Conservation (phyloP, 257 asterid species). For the Petunia axillaris region DNA sequence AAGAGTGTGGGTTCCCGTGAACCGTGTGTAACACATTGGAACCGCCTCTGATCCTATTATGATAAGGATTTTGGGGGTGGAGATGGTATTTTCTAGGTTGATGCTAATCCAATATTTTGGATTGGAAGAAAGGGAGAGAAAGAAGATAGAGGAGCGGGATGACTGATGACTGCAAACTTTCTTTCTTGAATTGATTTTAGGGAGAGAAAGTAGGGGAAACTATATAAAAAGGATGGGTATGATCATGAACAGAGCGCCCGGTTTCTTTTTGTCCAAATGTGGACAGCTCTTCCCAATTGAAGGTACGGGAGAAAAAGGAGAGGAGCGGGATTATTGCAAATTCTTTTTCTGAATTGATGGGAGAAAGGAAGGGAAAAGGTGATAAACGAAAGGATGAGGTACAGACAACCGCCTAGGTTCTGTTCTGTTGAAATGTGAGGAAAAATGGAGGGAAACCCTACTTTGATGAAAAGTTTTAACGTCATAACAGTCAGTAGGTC, state of each 20-base stretch:
- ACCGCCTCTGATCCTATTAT: not conserved
- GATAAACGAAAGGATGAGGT: not conserved
- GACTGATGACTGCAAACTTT: not conserved
- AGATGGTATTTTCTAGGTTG: slow-evolving; percentile 14
- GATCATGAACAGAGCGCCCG: not conserved
- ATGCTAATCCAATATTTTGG: not conserved
- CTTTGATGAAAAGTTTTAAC: not conserved
- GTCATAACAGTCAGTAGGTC: not conserved
- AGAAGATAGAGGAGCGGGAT: not conserved
- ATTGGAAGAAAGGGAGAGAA: not conserved
- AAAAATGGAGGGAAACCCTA: not conserved
- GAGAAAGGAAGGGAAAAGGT: slow-evolving; percentile 5
- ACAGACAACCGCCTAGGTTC: not conserved
- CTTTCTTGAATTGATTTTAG: not conserved
- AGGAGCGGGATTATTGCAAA: slow-evolving; percentile 6
- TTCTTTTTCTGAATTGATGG: not conserved
- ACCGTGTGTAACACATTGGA: too few relatives aligned
- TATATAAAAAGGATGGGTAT: slow-evolving; percentile 5
- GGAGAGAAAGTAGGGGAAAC: slow-evolving; percentile 6
- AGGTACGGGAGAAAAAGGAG: not conserved
- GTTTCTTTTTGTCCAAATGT: not conserved
- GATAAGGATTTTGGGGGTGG: not conserved
- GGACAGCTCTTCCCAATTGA: not conserved
- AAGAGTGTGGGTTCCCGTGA: too few relatives aligned
- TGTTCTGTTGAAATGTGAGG: not conserved